These are phyloP conservation scores for Podospora didyma DNA, from an alignment of 495 filamentous ascomycete species.

Conservation along the genomic window DNA sequence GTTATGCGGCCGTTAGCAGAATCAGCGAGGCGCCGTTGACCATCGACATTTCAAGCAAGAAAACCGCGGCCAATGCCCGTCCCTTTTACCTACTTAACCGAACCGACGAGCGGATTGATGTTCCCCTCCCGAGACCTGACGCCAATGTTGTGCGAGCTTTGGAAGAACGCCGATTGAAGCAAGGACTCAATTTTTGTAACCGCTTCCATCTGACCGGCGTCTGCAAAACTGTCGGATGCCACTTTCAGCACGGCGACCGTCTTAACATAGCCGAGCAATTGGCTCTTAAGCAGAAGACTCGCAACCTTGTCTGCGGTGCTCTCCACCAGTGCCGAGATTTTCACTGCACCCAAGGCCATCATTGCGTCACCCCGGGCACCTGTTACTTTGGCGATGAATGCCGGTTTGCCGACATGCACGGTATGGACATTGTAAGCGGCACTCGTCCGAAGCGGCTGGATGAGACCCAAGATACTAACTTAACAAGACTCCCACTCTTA, in stretches of 20 bases:
- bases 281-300: conserved; percentile 22
- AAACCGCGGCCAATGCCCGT: conserved; percentile 4
- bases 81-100: conserved; percentile 28
- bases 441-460: background rate
- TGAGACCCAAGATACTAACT: background rate
- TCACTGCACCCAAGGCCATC: conserved; percentile 32
- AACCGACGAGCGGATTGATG: conserved; percentile 31
- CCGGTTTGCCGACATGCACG: conserved; percentile 26
- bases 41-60: conserved; percentile 23
- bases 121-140: conserved; percentile 22
- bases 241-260: conserved; percentile 28
- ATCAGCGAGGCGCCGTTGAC: background rate
- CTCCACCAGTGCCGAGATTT: conserved; percentile 20
- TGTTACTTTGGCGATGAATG: conserved; percentile 25
- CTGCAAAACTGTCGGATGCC: conserved; percentile 28
- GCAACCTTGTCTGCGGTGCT: conserved; percentile 20
- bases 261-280: conserved; percentile 21
- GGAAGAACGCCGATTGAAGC: conserved; percentile 19
- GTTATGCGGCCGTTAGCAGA: conserved; percentile 20
- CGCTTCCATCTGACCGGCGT: conserved; percentile 24
- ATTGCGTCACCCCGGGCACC: conserved; percentile 21
- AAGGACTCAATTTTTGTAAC: conserved; percentile 33
- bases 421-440: conserved; percentile 30
- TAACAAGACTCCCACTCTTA: conserved; percentile 22
- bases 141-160: conserved; percentile 13